Base-by-base conservation (phyloP, 2,329 filamentous ascomycete genomes). In the Septoria linicola region DNA sequence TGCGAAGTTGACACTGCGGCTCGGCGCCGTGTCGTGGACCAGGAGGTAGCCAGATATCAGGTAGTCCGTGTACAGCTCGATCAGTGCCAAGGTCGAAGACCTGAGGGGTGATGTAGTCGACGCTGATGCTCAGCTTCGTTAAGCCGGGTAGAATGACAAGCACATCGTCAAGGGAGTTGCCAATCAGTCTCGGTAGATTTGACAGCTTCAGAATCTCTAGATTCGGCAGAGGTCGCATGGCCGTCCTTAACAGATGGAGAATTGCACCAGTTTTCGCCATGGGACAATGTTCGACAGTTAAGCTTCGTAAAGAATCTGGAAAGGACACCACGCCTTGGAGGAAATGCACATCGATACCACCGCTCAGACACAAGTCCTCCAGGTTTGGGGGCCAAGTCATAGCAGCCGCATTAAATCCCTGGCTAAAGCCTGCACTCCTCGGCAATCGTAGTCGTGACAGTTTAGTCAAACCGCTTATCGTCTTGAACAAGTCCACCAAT, bases 401-500 rank as follows among this genome's bases (percentile, higher is more conserved):
- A 35, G 36, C 35, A 23, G 54, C 48, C 17, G 55, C 41, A 10
- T 58, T 50, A 17, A 50, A 51, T 8, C 31, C 64, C 65, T 46
- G 42, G 31, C 64, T 54, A 55, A 65, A 64, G 11, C 63, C 63
- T 17, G 60, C 63, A 55, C 60, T 73, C 58, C 57, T 63, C 51
- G 54, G 67, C 55, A 58, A 66, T 55, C 63, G 68, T 64, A 84
- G 69, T 2, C 67, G 66, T 4, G 63, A 62, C 4, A 84, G 68
- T 6, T 68, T 66, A 2, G 60, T 31, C 16, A 84, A 70, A 21
- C 72, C 65, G n/a, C 69, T 68, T 5, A 82, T 64, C 0, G 78
- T 74, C 41, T 75, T 74, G 55, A 79, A 76, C 11, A 84, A 69
- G 3, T 70, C 67, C 19, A 70, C 63, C 54, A 81, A 73, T 4